Base-by-base conservation (phyloP, 768 basidiomycete genomes). In the Xanthoconium stramineum region DNA sequence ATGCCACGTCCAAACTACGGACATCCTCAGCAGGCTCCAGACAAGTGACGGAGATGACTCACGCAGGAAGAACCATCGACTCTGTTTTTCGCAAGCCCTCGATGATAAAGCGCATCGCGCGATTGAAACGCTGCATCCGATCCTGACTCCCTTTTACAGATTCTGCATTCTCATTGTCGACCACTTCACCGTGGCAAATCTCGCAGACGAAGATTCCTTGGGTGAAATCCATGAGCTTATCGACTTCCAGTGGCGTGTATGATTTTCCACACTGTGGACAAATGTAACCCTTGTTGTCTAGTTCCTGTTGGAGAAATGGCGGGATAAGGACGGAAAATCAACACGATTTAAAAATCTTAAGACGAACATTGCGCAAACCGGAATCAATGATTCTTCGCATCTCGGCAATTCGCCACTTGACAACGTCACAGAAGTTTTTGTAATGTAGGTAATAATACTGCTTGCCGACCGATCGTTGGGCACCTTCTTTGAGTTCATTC, bases 381-480 rank as follows among this genome's bases (percentile, higher is more conserved):
- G 89, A 86, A 74, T 98, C 94, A 60, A 99, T 55, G 57, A 84
- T 84, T 59, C 86, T 81, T 60, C 91, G 82, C 92, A 98, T 94
- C 68, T 91, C 89, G 6, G 91, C 91, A 52, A 98, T 84, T 39
- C 95, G 82, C 92, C 96, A 99, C 72, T 98, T 98, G 72, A 96
- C 91, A 45, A 98, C 94, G 72, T 98, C 94, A 74, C 92, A 94
- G 69, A 98, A 95, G 67, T 87, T 84, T 65, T 93, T 85, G 72
- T 96, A 94, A 75, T 99, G 88, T 69, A 99, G 90, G 74, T 92
- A 98, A 77, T 91, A 99, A 77, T 98, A 99, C 66, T 91, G 88
- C 65, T 88, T 86, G 59, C 88, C 89, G 57, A 89, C 87, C 57
- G 89, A 88, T 57, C 95, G 85, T 70, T 89, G 88, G 43, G 89